Percentiles rank a stretch among this genome's conserved stretches.
Evolutionary conservation across 2,329 filamentous ascomycete species (phyloP).

Genomic region (Aspergillus clavatus): DNA sequence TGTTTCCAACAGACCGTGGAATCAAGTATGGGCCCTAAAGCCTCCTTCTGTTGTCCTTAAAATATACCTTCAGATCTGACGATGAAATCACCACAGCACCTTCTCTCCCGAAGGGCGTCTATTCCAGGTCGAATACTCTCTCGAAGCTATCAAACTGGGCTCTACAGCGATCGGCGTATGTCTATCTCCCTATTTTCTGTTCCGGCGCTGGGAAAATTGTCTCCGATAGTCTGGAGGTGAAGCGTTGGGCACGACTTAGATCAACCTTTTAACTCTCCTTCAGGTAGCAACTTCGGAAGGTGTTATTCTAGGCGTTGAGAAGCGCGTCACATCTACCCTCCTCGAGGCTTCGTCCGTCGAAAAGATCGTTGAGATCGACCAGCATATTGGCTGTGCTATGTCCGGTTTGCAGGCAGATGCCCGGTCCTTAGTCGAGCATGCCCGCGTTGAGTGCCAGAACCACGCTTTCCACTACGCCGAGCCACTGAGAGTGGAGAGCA

Average conservation of each 20-base stretch:
- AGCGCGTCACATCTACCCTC: conserved; percentile 95
- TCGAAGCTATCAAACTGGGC: conserved; percentile 99
- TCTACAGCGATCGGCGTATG: conserved; percentile 91
- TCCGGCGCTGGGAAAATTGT: not conserved
- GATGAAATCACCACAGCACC: conserved; percentile 58
- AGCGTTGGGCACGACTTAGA: too few relatives aligned
- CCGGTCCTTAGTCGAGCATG: conserved; percentile 96
- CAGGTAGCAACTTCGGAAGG: conserved; percentile 86
- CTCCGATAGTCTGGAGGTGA: not conserved
- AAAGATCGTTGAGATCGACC: conserved; percentile 99
- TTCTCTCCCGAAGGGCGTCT: conserved; percentile 99
- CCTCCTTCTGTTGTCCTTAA: conserved; percentile 2
- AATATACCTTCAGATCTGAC: conserved; percentile 19
- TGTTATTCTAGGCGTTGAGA: conserved; percentile 95
- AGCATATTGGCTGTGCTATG: conserved; percentile 99
- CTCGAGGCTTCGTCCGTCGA: conserved; percentile 97
- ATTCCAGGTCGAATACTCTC: conserved; percentile 99
- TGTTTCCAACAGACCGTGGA: conserved; percentile 67
- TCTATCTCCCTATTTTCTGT: conserved; percentile 11
- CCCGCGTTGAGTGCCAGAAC: conserved; percentile 93
- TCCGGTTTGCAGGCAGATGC: conserved; percentile 95
- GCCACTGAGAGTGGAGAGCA: conserved; percentile 89
- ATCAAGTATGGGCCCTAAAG: conserved; percentile 69
- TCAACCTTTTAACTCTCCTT: conserved; percentile 10
- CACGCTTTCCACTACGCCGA: conserved; percentile 99